Evolutionary conservation across 805 yeast species (phyloP).

Genomic region (Kuraishia borneana): DNA sequence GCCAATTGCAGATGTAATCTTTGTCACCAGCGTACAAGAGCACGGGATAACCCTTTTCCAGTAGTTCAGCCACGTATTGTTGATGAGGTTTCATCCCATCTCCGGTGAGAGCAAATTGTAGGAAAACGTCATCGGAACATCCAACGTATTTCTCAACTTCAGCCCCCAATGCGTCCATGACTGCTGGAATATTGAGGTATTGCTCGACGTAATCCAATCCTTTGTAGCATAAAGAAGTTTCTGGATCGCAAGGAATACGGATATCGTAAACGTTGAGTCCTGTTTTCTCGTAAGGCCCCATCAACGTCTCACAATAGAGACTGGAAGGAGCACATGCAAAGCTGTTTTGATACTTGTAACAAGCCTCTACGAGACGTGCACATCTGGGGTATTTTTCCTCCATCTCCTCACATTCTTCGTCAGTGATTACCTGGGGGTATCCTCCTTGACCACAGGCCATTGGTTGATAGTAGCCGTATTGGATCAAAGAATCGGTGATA

Average conservation of each 20-base stretch:
- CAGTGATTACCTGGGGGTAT: slow-evolving; percentile 57
- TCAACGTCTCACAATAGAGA: slow-evolving; percentile 76
- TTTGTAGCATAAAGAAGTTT: slow-evolving; percentile 65
- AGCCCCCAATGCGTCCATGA: slow-evolving; percentile 77
- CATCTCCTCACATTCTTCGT: slow-evolving; percentile 72
- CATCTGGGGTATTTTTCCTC: slow-evolving; percentile 65
- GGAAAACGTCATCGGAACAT: slow-evolving; percentile 70
- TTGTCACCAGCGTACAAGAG: slow-evolving; percentile 92
- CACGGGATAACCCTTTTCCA: slow-evolving; percentile 69
- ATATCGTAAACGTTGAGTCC: slow-evolving; percentile 91
- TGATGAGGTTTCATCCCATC: slow-evolving; percentile 93
- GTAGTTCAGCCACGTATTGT: slow-evolving; percentile 54
- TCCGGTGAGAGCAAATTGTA: slow-evolving; percentile 75
- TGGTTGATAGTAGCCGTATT: slow-evolving; percentile 71
- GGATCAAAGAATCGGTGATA: slow-evolving; percentile 74
- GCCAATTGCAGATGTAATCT: slow-evolving; percentile 95
- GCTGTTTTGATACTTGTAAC: slow-evolving; percentile 65
- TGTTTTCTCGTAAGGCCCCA: slow-evolving; percentile 73
- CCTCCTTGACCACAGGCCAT: slow-evolving; percentile 97
- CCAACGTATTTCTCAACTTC: slow-evolving; percentile 71
- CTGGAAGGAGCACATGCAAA: slow-evolving; percentile 90
- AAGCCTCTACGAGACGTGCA: slow-evolving; percentile 57
- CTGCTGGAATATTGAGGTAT: slow-evolving; percentile 68
- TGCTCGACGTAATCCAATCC: slow-evolving; percentile 64
- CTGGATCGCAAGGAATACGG: slow-evolving; percentile 66